Percentiles rank a stretch among this genome's conserved stretches.
Conservation (phyloP, 345 rosid genomes). For the Stellera chamaejasme region DNA sequence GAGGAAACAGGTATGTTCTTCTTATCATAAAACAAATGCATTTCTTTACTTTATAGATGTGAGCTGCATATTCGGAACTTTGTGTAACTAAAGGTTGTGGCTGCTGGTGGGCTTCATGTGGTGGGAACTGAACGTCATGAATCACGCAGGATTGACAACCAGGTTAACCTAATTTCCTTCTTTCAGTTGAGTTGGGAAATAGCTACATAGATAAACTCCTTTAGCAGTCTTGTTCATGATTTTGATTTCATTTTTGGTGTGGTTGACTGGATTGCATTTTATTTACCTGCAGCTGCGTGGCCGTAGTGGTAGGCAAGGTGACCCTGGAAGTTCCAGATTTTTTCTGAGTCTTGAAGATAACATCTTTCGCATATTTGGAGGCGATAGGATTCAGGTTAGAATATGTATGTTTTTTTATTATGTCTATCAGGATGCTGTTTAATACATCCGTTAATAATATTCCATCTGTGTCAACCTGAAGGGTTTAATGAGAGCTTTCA, state of each 20-base stretch:
- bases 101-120: conserved; percentile 94
- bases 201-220: too few relatives aligned
- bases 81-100: conserved; percentile 53
- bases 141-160: conserved; percentile 90
- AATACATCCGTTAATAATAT: conserved; percentile 8
- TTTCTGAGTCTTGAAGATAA: conserved; percentile 98
- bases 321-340: conserved; percentile 97
- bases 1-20: conserved; percentile 54
- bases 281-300: conserved; percentile 64
- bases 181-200: background rate
- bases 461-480: conserved; percentile 23
- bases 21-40: conserved; percentile 5
- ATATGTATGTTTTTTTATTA: conserved; percentile 1
- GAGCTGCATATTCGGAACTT: conserved; percentile 12
- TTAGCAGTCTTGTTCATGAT: background rate
- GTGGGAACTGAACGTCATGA: conserved; percentile 95
- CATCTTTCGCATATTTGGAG: conserved; percentile 88
- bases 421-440: conserved; percentile 1
- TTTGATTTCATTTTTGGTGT: background rate
- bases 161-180: conserved; percentile 34
- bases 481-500: conserved; percentile 97
- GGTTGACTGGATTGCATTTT: conserved; percentile 11
- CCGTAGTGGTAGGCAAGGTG: conserved; percentile 94
- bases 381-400: conserved; percentile 86
- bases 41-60: conserved; percentile 12